Evolutionary conservation across 2,329 filamentous ascomycete genomes (phyloP), one percentile per base, ranked within the genome.

Genomic region (Diaporthe citrichinensis): DNA sequence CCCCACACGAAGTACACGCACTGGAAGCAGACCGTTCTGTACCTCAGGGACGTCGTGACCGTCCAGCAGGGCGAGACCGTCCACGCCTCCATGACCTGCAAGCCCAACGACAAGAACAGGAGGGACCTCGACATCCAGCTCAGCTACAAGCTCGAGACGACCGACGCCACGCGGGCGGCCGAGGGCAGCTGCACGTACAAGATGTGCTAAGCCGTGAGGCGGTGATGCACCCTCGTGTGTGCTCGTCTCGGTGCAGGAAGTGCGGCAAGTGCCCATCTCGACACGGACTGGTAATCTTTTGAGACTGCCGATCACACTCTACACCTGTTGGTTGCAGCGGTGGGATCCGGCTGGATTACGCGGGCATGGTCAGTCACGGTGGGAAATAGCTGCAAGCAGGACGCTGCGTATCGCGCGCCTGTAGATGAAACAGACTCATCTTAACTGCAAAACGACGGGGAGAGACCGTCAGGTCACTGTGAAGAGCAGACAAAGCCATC

Each of bases 11-110:
- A 98, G 88, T 98, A 98, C 88, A 99, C 97, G 25, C 97, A 99
- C 90, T 99, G 97, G 97, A 99, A 99, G 89, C 97, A 99, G 89
- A 99, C 97, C 17, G 97, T 99, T 78, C 98, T 99, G 88, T 99
- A 99, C 87, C 90, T 99, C 78, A 92, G 94, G 82, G 96, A 99
- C 80, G 94, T 98, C 46, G 88, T 99, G 78, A 98, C 96, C 25
- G 95, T 98, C 51, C 93, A 98, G 85, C 90, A 95, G 82, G 95
- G 94, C 74, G 97, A 99, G 88, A 89, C 91, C 81, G 89, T 99
- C 76, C 86, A 88, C 76, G 94, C 95, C 81, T 88, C 89, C 44
- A 87, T 99, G 55, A 89, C 92, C 78, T 97, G 96, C 87, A 94
- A 92, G 86, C 97, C 97, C 72, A 99, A 98, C 84, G 90, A 94